These are phyloP conservation scores for Zopfochytrium polystomum DNA, from an alignment of 371 early-diverging fungal genomes.

Conservation along the genomic window DNA sequence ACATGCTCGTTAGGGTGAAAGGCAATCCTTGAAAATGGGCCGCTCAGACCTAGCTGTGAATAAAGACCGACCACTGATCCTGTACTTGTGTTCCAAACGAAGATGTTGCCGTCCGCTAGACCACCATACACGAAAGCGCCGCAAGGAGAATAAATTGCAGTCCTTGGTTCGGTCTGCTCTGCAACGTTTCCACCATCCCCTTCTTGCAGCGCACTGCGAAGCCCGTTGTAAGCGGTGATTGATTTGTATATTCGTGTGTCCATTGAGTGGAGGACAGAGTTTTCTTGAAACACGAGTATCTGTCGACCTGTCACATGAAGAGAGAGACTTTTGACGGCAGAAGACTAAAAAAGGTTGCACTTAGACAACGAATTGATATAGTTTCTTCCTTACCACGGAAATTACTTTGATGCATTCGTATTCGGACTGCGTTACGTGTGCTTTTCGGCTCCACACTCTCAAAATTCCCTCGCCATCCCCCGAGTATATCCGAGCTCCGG, in stretches of 20 bases:
- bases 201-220: too few species aligned
- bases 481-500: slow-evolving; percentile 36
- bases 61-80: slow-evolving; percentile 25
- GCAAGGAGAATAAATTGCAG: slow-evolving; percentile 35
- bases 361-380: too few species aligned
- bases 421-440: slow-evolving; percentile 2
- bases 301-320: slow-evolving; percentile 37
- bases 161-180: not conserved
- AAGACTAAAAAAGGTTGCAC: too few species aligned
- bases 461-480: slow-evolving; percentile 36
- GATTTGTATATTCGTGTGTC: slow-evolving; percentile 41
- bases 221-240: slow-evolving; percentile 21
- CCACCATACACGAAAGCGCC: slow-evolving; percentile 33
- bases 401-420: slow-evolving; percentile 38
- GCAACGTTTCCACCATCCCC: too few species aligned
- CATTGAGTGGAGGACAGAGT: slow-evolving; percentile 24
- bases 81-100: slow-evolving; percentile 38
- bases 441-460: slow-evolving; percentile 39
- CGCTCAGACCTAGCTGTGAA: slow-evolving; percentile 1
- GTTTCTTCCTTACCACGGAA: slow-evolving; percentile 5
- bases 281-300: slow-evolving; percentile 26
- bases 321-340: slow-evolving; percentile 26
- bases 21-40: slow-evolving; percentile 23
- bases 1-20: slow-evolving; percentile 39
- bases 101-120: slow-evolving; percentile 18